These are phyloP conservation scores for Sclerotinia spermophila DNA, from an alignment of 2,329 filamentous ascomycete genomes.

Conservation along the genomic window DNA sequence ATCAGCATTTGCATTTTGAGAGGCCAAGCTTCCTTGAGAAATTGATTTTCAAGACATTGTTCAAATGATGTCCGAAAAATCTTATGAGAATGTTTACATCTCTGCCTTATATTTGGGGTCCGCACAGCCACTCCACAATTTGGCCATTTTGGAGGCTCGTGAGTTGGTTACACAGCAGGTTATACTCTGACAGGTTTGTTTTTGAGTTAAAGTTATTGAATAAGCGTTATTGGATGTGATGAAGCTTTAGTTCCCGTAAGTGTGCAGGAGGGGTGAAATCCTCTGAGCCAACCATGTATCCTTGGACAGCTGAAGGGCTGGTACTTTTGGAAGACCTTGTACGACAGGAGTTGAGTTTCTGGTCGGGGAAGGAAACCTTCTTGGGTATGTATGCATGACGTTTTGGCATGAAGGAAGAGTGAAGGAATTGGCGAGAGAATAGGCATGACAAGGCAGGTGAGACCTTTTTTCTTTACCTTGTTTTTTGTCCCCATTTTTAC, in stretches of 20 bases:
- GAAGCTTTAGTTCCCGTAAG: neutral
- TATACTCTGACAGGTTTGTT: neutral
- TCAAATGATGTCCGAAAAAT: neutral
- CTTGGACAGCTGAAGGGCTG: constrained; percentile 13
- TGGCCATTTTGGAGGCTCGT: neutral
- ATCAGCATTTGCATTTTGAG: neutral
- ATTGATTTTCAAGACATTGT: neutral
- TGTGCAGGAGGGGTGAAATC: neutral
- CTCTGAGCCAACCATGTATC: neutral
- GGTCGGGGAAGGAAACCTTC: neutral
- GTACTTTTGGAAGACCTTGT: neutral
- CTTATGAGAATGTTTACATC: neutral
- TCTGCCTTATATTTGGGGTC: constrained; percentile 7
- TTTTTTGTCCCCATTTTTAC: neutral
- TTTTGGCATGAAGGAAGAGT: neutral
- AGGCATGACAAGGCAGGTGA: constrained; percentile 3
- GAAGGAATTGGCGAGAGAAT: neutral
- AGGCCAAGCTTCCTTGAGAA: neutral
- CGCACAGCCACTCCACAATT: neutral
- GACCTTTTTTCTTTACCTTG: neutral
- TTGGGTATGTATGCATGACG: neutral
- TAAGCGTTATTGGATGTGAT: neutral
- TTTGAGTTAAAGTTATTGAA: neutral
- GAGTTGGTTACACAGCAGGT: neutral
- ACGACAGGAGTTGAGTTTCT: neutral